These are phyloP conservation scores for Ascochyta fabae DNA, from an alignment of 2,329 filamentous ascomycete genomes.

Conservation along the genomic window DNA sequence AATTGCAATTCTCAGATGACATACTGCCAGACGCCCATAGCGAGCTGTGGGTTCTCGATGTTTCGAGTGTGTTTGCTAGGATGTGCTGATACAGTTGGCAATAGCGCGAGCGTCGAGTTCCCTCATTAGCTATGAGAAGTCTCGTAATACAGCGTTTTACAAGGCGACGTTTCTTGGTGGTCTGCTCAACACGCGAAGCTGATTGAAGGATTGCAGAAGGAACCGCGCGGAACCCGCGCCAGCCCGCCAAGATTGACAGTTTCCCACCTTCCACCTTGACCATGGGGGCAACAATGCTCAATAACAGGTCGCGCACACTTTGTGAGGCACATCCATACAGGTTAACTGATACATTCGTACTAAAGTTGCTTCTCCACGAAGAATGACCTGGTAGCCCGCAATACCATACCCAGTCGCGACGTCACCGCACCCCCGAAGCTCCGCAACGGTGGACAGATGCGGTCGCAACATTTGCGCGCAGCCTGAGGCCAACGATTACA, in stretches of 20 bases:
- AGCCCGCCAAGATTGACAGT: conserved; percentile 11
- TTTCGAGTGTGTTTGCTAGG: not conserved
- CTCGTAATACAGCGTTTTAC: not conserved
- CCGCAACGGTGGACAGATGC: conserved; percentile 33
- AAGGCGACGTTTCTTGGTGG: not conserved
- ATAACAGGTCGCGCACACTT: conserved; percentile 1
- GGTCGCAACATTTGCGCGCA: conserved; percentile 24
- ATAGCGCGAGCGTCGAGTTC: not conserved
- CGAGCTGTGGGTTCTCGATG: conserved; percentile 4
- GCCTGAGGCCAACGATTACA: conserved; percentile 25
- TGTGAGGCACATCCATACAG: not conserved
- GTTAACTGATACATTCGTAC: not conserved
- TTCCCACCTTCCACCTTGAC: conserved; percentile 9
- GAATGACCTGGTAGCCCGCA: conserved; percentile 4
- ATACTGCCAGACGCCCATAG: conserved; percentile 49
- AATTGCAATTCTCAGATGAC: conserved; percentile 6
- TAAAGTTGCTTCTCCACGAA: not conserved
- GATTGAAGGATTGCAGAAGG: not conserved
- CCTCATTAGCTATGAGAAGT: not conserved
- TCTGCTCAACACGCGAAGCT: not conserved
- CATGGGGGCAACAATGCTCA: conserved; percentile 5
- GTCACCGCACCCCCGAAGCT: conserved; percentile 23
- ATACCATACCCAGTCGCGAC: conserved; percentile 1
- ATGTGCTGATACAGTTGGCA: too few relatives aligned
- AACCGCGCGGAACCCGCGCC: conserved; percentile 4